phyloP scores from a whole-genome alignment of 2,329 filamentous ascomycete species.

The Trichophyton equinum region DNA sequence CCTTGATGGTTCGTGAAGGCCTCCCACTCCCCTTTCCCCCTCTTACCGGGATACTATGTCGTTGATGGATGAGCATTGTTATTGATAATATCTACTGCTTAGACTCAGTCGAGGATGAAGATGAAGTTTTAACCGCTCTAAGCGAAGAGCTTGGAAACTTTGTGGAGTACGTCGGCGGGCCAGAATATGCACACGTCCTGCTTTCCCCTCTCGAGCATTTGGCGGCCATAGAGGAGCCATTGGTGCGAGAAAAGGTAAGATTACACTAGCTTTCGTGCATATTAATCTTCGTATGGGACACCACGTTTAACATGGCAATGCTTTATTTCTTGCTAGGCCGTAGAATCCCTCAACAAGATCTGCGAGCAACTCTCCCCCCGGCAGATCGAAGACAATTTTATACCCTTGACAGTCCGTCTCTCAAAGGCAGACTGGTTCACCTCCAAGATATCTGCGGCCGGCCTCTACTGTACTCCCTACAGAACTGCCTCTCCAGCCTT shows the following conservation, averaged over 20 bases:
- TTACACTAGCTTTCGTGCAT: not conserved
- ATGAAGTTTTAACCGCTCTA: slow-evolving; percentile 91
- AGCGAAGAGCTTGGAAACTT: slow-evolving; percentile 95
- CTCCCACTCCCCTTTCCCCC: not conserved
- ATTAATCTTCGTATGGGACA: not conserved
- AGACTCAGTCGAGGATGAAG: slow-evolving; percentile 99
- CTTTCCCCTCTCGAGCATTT: slow-evolving; percentile 95
- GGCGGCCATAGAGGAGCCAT: slow-evolving; percentile 93
- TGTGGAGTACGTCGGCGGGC: slow-evolving; percentile 92
- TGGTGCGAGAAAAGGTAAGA: slow-evolving; percentile 90
- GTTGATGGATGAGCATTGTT: not conserved
- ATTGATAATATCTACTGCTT: slow-evolving; percentile 11
- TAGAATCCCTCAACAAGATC: slow-evolving; percentile 99
- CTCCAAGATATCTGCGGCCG: slow-evolving; percentile 95
- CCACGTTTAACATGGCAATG: not conserved
- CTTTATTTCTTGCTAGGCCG: slow-evolving; percentile 49
- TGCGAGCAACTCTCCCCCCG: slow-evolving; percentile 79
- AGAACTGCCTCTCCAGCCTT: slow-evolving; percentile 75
- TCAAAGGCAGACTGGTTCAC: slow-evolving; percentile 99
- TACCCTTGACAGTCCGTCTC: slow-evolving; percentile 85
- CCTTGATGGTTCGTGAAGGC: slow-evolving; percentile 67
- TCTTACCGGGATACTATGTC: not conserved
- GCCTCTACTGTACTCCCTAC: slow-evolving; percentile 88
- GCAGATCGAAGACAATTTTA: slow-evolving; percentile 95
- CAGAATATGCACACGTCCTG: slow-evolving; percentile 88